phyloP scores from a whole-genome alignment of 208 protist species.

The Leishmania tarentolae region DNA sequence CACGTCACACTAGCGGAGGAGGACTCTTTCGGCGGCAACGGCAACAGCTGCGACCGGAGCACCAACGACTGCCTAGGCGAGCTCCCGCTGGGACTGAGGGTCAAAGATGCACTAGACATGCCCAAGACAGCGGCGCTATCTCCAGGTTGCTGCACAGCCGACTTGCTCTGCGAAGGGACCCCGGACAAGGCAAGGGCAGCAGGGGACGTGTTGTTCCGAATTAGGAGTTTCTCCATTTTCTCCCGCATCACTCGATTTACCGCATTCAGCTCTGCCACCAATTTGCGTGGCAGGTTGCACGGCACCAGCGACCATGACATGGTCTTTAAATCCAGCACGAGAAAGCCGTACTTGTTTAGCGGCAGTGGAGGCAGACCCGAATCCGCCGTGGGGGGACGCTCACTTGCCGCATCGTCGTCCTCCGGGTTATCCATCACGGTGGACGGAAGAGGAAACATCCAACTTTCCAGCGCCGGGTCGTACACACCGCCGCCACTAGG shows the following conservation, averaged over 20 bases:
- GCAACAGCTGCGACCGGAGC: not conserved
- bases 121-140: constrained; percentile 17
- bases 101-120: not conserved
- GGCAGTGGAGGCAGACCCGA: constrained; percentile 9
- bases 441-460: constrained; percentile 73
- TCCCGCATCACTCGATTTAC: constrained; percentile 28
- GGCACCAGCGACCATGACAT: constrained; percentile 84
- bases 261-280: constrained; percentile 37
- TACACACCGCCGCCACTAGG: constrained; percentile 65
- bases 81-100: not conserved
- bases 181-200: not conserved
- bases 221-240: constrained; percentile 17
- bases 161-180: not conserved
- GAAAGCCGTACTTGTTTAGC: constrained; percentile 59
- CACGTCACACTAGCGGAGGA: constrained; percentile 6
- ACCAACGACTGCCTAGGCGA: not conserved
- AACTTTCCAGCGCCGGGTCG: constrained; percentile 57
- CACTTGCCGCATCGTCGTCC: not conserved
- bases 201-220: not conserved
- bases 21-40: not conserved
- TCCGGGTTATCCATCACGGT: not conserved
- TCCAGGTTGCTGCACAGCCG: not conserved
- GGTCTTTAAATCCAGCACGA: constrained; percentile 58
- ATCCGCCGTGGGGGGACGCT: not conserved
- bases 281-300: constrained; percentile 51